Evolutionary conservation across 331 rosid genomes (phyloP).

Genomic region (Acacia pycnantha): DNA sequence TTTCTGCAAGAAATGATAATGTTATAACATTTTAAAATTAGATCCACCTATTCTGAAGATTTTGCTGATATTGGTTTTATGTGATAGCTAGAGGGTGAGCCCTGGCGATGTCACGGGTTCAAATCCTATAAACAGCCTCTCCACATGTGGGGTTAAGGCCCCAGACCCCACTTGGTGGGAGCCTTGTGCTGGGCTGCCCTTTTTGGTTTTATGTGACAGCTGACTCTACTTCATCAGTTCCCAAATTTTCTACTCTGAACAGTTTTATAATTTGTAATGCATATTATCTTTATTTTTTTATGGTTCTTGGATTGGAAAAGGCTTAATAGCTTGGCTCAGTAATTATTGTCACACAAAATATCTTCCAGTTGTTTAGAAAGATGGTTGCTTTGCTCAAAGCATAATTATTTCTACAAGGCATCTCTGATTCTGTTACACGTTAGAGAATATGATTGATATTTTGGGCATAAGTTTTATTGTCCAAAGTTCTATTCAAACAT

Average conservation of each 20-base stretch:
- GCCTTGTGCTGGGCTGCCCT: too few relatives aligned
- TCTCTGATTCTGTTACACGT: conserved; percentile 12
- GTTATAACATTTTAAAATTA: not conserved
- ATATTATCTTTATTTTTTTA: not conserved
- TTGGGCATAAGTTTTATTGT: not conserved
- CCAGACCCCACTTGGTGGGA: too few relatives aligned
- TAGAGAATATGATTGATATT: not conserved
- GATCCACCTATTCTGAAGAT: not conserved
- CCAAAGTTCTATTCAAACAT: not conserved
- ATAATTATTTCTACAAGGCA: conserved; percentile 10
- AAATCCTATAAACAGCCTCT: too few relatives aligned
- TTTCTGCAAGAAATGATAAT: not conserved
- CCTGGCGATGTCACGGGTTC: too few relatives aligned
- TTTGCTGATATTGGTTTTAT: not conserved
- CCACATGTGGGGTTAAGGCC: too few relatives aligned
- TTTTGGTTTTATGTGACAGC: too few relatives aligned
- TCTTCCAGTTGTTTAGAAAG: conserved; percentile 5
- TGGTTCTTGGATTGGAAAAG: conserved; percentile 15
- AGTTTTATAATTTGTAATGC: not conserved
- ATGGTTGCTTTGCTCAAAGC: conserved; percentile 10
- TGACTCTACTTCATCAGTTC: not conserved
- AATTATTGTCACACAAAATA: not conserved
- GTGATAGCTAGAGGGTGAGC: too few relatives aligned
- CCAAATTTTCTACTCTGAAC: not conserved
- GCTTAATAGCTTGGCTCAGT: conserved; percentile 16